Base-by-base conservation (phyloP, 805 yeast genomes). In the Yamadazyma sp. region DNA sequence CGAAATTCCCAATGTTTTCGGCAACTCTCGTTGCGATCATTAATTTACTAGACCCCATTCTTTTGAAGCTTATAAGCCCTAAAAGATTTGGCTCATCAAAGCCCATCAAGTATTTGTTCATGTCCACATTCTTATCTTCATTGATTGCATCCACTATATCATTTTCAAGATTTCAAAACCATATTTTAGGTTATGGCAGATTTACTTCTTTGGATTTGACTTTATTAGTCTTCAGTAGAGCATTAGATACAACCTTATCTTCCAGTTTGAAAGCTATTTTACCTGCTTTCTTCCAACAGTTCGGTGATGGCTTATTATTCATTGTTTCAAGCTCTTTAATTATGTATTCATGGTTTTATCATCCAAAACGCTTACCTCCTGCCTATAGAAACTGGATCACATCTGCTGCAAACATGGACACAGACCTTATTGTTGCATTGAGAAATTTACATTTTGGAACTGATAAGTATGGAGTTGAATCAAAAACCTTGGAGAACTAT, bases 351-450 rank as follows among this genome's bases (percentile, higher is more conserved):
- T 64, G 69, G 69, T 63, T 64, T 38, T 63, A 43, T 50, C 38
- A 53, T 33, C 75, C 74, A 3, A 55, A 58, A 7, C 42, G 50
- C 18, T 53, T 71, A 24, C 71, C 74, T n/a, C 65, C 62, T 5
- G 60, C 71, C 5, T 71, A 72, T 44, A 50, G 58, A 18, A 53
- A 55, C 33, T 71, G 77, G 77, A 71, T 71, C 44, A 68, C 77
- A 3, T 59, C 60, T 27, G 74, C 73, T 13, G 75, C 76, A 6
- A 57, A 62, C 36, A 66, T 70, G 70, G 76, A 71, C 41, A 50
- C 49, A 17, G 71, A 60, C 24, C 41, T 71, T 9, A 49, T 65
- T 3, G 47, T 48, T 11, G 55, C 56, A 3, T 55, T 71, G 24
- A 49, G 56, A 21, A 40, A 45, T 5, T 29, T 71, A n/a, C 58